Percentiles rank a stretch among this genome's conserved stretches.
phyloP scores from a whole-genome alignment of 2,329 filamentous ascomycete species.

The Verticillium longisporum region DNA sequence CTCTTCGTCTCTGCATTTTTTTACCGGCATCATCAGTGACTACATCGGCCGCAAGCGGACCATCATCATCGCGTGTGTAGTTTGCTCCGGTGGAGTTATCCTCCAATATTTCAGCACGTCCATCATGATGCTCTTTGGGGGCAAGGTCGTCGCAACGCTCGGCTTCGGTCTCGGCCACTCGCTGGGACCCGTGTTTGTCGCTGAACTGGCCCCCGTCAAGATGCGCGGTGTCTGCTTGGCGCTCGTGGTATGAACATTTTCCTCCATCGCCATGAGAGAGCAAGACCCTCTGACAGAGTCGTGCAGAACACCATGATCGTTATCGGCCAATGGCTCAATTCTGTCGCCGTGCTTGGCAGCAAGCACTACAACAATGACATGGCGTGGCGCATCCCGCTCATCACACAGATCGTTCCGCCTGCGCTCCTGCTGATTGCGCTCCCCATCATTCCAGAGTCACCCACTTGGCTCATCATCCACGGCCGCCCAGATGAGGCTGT shows the following conservation, averaged over 20 bases:
- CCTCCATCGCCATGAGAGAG: too few relatives aligned
- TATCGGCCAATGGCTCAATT: slow-evolving; percentile 19
- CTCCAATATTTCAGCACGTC: slow-evolving; percentile 16
- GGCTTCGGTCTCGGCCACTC: slow-evolving; percentile 23
- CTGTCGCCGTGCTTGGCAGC: slow-evolving; percentile 16
- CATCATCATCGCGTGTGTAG: slow-evolving; percentile 14
- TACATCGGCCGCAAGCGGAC: slow-evolving; percentile 18
- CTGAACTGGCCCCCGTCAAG: slow-evolving; percentile 22
- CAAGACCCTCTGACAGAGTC: neutral
- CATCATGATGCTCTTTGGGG: slow-evolving; percentile 19
- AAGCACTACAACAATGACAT: slow-evolving; percentile 13
- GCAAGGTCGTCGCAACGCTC: slow-evolving; percentile 19
- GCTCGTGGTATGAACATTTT: slow-evolving; percentile 14
- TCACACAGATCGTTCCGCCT: slow-evolving; percentile 21
- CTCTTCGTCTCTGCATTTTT: slow-evolving; percentile 21
- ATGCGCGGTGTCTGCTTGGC: slow-evolving; percentile 21
- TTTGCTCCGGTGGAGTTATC: slow-evolving; percentile 17
- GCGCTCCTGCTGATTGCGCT: slow-evolving; percentile 15
- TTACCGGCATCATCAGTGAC: slow-evolving; percentile 18
- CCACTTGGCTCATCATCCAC: slow-evolving; percentile 14
- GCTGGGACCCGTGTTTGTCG: slow-evolving; percentile 22
- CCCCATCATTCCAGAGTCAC: slow-evolving; percentile 14
- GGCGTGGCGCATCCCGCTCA: slow-evolving; percentile 21
- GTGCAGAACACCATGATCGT: slow-evolving; percentile 23
- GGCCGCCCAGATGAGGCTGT: slow-evolving; percentile 12